Base-by-base conservation (phyloP, 176 grass and related monocot genomes). In the Carex myosuroides region DNA sequence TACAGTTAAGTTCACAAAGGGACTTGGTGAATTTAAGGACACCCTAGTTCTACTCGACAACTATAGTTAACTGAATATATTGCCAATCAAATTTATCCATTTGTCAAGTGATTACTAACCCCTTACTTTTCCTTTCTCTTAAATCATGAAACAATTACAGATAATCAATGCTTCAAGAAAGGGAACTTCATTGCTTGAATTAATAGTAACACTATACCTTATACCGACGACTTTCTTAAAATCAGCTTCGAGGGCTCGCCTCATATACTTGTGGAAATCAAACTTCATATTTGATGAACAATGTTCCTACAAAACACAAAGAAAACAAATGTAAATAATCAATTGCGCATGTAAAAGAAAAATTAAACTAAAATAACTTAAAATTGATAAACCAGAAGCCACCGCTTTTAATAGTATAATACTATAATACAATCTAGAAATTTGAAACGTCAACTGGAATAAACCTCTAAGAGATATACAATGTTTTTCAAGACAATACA, bases 171-270 rank as follows among this genome's bases (percentile, higher is more conserved):
- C 73, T 77, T 77, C 6, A 56, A 56, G 24, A 16, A 76, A 6
- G 48, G 12, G 1, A 26, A 29, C 21, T 76, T 17, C 48, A 18
- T 83, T 81, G 50, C 42, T 79, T 62, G 24, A 10, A 55, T 8
- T 22, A 55, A 46, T n/a, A 81, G 2, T 17, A 22, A 18, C 6
- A 79, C 7, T 3, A 32, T 94, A 98, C 92, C 91, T 95, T 60
- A 98, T 95, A 39, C 95, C 92, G 8, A 95, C 91, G 50, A 98
- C 95, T 88, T 86, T 93, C 88, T 90, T 98, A 76, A 93, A 93
- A 89, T 98, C 92, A 13, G 18, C 60, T 84, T 95, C 92, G 11
- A 98, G 59, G 55, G 91, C 93, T 90, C 92, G 94, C 37, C 90
- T 80, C 95, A 98, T 98, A 67, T 95, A 98, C 14, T 83, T 83